Percentiles rank a stretch among this genome's conserved stretches.
Conservation (phyloP, 1,284 basidiomycete species). For the Flammula alnicola region DNA sequence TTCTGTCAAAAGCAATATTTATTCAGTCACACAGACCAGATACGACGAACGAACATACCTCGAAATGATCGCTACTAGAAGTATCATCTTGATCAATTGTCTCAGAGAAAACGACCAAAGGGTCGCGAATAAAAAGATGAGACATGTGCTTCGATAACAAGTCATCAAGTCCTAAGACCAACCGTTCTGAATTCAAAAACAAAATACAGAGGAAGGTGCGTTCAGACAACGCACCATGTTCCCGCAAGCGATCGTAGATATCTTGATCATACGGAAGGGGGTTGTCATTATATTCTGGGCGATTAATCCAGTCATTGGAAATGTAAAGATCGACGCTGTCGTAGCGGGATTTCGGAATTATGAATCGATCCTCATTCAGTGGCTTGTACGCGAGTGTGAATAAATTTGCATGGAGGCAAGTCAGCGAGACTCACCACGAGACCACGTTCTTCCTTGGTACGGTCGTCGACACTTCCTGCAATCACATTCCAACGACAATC, state of each 20-base stretch:
- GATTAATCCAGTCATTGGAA: constrained; percentile 84
- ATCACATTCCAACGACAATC: constrained; percentile 99
- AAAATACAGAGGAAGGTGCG: neutral
- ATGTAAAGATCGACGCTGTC: constrained; percentile 96
- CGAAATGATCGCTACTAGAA: constrained; percentile 93
- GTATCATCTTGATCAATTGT: constrained; percentile 92
- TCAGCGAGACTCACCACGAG: constrained; percentile 58
- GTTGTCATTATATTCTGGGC: constrained; percentile 93
- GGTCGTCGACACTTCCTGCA: constrained; percentile 95
- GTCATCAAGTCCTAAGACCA: constrained; percentile 78
- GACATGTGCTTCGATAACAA: constrained; percentile 90
- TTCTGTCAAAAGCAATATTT: no score
- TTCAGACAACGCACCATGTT: constrained; percentile 63
- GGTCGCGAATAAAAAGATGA: constrained; percentile 98
- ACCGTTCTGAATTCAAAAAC: constrained; percentile 3
- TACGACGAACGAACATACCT: constrained; percentile 60
- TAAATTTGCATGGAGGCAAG: constrained; percentile 2
- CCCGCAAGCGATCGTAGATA: constrained; percentile 73
- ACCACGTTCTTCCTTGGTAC: constrained; percentile 93
- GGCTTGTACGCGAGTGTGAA: constrained; percentile 55
- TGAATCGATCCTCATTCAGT: constrained; percentile 71
- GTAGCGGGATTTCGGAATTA: constrained; percentile 95
- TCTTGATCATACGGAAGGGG: constrained; percentile 79
- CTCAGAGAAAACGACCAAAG: constrained; percentile 94
- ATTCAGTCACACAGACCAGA: no score